Conservation (phyloP, 805 yeast genomes). For the Cyberlindnera veronae region DNA sequence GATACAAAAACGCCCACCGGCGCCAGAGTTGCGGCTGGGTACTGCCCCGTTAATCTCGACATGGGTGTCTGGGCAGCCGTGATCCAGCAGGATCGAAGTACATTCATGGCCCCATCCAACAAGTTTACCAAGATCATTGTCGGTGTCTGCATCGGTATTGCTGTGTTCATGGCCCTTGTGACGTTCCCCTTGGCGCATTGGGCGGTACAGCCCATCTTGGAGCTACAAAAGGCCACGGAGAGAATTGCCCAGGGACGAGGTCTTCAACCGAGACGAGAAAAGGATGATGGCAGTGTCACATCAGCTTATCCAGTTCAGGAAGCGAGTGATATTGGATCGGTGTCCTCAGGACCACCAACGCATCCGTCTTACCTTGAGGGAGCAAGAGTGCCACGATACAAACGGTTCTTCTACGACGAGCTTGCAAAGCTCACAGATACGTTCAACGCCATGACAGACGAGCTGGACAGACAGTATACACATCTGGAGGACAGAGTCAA, state of each 20-base stretch:
- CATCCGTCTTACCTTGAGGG: slow-evolving; percentile 33
- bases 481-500: slow-evolving; percentile 85
- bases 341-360: slow-evolving; percentile 8
- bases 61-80: slow-evolving; percentile 67
- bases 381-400: slow-evolving; percentile 42
- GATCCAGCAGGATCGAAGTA: slow-evolving; percentile 58
- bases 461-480: slow-evolving; percentile 76
- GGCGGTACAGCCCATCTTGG: slow-evolving; percentile 79
- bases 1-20: slow-evolving; percentile 36
- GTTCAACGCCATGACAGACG: slow-evolving; percentile 88
- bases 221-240: slow-evolving; percentile 80
- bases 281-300: no score
- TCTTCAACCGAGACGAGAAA: no score
- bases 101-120: slow-evolving; percentile 60
- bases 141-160: slow-evolving; percentile 77
- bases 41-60: slow-evolving; percentile 40
- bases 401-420: slow-evolving; percentile 72
- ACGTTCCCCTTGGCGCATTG: slow-evolving; percentile 82
- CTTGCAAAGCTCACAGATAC: slow-evolving; percentile 84
- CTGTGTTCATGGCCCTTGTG: slow-evolving; percentile 66
- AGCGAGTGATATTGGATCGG: slow-evolving; percentile 15
- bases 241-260: slow-evolving; percentile 40
- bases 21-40: slow-evolving; percentile 53
- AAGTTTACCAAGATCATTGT: slow-evolving; percentile 64
- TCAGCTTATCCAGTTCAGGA: no score